Conservation (phyloP, 345 rosid species). For the Hibiscus trionum region DNA sequence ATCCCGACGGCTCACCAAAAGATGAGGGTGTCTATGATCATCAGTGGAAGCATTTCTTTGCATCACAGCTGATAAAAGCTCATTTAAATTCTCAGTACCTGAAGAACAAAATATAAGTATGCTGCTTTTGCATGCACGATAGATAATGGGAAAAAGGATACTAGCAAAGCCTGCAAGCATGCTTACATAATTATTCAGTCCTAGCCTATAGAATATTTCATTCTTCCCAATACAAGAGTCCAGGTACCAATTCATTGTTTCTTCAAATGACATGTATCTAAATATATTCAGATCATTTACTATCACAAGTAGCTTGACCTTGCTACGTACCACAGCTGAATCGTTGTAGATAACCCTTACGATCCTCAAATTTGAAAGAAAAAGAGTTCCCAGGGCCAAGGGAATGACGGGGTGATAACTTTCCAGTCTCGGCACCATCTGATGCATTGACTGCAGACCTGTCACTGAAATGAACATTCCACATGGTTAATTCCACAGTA, state of each 20-base stretch:
- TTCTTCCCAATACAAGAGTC: neutral
- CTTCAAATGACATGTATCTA: neutral
- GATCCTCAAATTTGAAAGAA: conserved; percentile 79
- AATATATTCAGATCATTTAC: neutral
- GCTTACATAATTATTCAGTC: neutral
- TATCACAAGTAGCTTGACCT: neutral
- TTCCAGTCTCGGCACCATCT: conserved; percentile 53
- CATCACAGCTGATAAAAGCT: conserved; percentile 53
- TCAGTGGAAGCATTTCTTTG: conserved; percentile 54
- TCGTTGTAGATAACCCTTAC: conserved; percentile 80
- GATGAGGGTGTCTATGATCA: conserved; percentile 44
- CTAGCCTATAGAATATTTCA: neutral
- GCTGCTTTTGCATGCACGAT: neutral
- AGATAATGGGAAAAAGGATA: neutral
- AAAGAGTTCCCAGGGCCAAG: conserved; percentile 73
- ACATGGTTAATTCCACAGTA: conserved; percentile 17
- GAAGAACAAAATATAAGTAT: neutral
- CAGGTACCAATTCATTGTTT: neutral
- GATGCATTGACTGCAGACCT: conserved; percentile 67
- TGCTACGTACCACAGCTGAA: conserved; percentile 54
- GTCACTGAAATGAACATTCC: conserved; percentile 49
- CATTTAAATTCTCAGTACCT: conserved; percentile 62
- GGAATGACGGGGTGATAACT: conserved; percentile 43
- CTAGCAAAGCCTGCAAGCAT: neutral
- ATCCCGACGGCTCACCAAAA: conserved; percentile 43